phyloP scores from a whole-genome alignment of 2,329 filamentous ascomycete species.

The Talaromyces marneffei region DNA sequence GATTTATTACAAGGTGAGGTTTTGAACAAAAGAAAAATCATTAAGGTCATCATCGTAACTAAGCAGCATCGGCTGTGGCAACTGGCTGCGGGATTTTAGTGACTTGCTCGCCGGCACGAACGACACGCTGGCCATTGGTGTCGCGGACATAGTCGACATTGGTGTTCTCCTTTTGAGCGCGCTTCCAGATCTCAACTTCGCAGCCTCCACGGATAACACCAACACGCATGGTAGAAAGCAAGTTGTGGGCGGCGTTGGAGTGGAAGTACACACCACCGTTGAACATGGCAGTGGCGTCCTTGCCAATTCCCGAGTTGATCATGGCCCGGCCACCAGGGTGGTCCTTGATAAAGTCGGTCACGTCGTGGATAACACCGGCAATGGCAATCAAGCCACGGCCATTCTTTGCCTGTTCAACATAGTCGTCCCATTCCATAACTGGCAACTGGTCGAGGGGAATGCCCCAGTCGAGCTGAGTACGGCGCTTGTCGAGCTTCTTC shows the following conservation, averaged over 20 bases:
- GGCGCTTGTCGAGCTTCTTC: constrained; percentile 90
- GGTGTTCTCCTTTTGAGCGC: constrained; percentile 76
- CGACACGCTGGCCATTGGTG: constrained; percentile 70
- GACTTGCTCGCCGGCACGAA: constrained; percentile 77
- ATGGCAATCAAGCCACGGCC: constrained; percentile 72
- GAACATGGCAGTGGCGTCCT: constrained; percentile 85
- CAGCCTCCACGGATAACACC: constrained; percentile 81
- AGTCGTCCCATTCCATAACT: constrained; percentile 82
- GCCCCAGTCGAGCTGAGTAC: constrained; percentile 76
- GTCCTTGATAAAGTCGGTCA: constrained; percentile 77
- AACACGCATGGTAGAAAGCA: constrained; percentile 80
- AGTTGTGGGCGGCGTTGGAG: constrained; percentile 83
- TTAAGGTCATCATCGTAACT: constrained; percentile 19
- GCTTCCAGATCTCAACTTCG: constrained; percentile 92
- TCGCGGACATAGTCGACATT: constrained; percentile 76
- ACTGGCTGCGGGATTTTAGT: constrained; percentile 77
- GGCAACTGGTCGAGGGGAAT: constrained; percentile 78
- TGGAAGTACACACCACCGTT: constrained; percentile 87
- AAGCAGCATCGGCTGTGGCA: constrained; percentile 78
- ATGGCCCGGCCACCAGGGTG: constrained; percentile 87
- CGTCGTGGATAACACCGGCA: constrained; percentile 80
- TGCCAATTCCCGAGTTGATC: constrained; percentile 74
- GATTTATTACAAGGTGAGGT: not conserved
- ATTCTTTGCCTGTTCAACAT: constrained; percentile 68
- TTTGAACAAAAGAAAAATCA: not conserved